These are phyloP conservation scores for Aspergillus ellipticus DNA, from an alignment of 495 filamentous ascomycete species.

Conservation along the genomic window DNA sequence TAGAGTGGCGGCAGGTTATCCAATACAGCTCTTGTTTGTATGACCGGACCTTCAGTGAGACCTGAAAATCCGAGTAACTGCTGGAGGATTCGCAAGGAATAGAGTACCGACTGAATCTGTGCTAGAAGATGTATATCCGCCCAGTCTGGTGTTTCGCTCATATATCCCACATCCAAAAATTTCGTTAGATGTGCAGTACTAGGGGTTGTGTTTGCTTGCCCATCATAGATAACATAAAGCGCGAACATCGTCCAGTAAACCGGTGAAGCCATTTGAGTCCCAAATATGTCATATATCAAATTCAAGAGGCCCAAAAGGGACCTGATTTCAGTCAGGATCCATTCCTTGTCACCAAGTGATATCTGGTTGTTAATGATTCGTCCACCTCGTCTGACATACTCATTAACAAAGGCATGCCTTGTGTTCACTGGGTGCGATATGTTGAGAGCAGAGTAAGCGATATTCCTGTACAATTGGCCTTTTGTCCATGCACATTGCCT, in stretches of 20 bases:
- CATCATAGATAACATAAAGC: slow-evolving; percentile 27
- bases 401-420: slow-evolving; percentile 29
- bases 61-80: slow-evolving; percentile 45
- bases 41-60: neutral
- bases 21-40: slow-evolving; percentile 14
- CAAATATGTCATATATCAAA: slow-evolving; percentile 14
- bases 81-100: slow-evolving; percentile 62
- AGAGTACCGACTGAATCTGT: slow-evolving; percentile 58
- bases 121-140: slow-evolving; percentile 59
- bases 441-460: slow-evolving; percentile 60
- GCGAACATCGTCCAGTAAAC: slow-evolving; percentile 38
- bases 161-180: slow-evolving; percentile 26
- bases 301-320: slow-evolving; percentile 18
- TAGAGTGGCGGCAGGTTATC: slow-evolving; percentile 28
- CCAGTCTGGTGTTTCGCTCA: slow-evolving; percentile 43
- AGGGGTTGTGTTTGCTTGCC: slow-evolving; percentile 7
- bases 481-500: slow-evolving; percentile 62
- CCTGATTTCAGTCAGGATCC: slow-evolving; percentile 11
- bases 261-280: neutral
- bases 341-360: slow-evolving; percentile 17
- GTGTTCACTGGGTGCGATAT: slow-evolving; percentile 20
- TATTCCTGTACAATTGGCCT: slow-evolving; percentile 46
- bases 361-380: slow-evolving; percentile 33
- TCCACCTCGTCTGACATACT: slow-evolving; percentile 45
- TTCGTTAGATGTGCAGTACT: slow-evolving; percentile 14